Evolutionary conservation across 345 rosid genomes (phyloP), one percentile per base, ranked within the genome.

Genomic region (Lepidium africanum): DNA sequence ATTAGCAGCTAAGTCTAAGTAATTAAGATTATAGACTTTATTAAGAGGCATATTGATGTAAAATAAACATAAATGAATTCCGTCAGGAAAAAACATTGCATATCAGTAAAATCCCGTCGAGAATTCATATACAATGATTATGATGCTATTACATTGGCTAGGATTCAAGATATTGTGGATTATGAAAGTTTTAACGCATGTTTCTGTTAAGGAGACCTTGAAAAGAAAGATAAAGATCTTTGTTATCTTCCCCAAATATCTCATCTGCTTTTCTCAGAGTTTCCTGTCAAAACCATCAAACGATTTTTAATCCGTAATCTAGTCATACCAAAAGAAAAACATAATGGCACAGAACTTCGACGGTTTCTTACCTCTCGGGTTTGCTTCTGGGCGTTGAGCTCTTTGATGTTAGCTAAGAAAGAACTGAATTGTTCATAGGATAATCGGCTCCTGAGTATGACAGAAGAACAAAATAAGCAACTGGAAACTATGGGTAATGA

Each of bases 391-490:
- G 96, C 97, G 77, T 94, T 94, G 63, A 94, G 87, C 59, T 88
- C 95, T 82, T 94, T 94, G 75, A 94, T 84, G 82, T 83, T 91
- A 35, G 91, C 91, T 78, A 94, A 78, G 82, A 94, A 91, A 45
- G 97, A 87, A 84, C 96, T 89, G 80, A 94, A 94, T 49, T 91
- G 97, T 80, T 91, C 97, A 66, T 88, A 89, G 2, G 96, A 91
- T 60, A 94, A 79, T 25, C 91, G 97, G 72, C 87, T 89, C 99
- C 97, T 94, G 66, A 42, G 38, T 40, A 57, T 41, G 21, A 48
- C 4, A 49, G 3, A 74, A 46, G 38, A 57, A 12, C 48, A 33
- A 54, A 41, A 23, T 36, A 10, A 72, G 39, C 53, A 56, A 7
- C n/a, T 10, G 32, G 21, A 72, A 47, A 39, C 52, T 7, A 7